Evolutionary conservation across 805 yeast species (phyloP).

Genomic region (Lachancea sp.): DNA sequence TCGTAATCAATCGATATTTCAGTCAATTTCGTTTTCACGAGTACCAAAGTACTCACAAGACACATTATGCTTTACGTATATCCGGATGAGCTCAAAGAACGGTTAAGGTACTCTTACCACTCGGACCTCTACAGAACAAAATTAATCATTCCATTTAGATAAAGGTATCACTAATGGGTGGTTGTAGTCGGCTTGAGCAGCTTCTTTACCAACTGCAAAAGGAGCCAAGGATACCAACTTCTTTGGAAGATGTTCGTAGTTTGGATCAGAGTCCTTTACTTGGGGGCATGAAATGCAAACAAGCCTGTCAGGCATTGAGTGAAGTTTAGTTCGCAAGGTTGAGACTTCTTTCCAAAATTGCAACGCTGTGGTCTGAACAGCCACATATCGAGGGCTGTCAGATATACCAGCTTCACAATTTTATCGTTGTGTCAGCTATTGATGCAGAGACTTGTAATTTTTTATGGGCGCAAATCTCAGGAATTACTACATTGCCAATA

Average conservation of each 20-base stretch:
- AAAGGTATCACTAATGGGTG: too few relatives aligned
- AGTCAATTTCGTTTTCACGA: too few relatives aligned
- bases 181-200: conserved; percentile 57
- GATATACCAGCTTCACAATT: conserved; percentile 38
- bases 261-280: conserved; percentile 36
- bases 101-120: too few relatives aligned
- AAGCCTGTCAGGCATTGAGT: conserved; percentile 36
- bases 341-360: conserved; percentile 38
- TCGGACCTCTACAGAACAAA: too few relatives aligned
- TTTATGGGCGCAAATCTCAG: conserved; percentile 37
- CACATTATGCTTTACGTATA: too few relatives aligned
- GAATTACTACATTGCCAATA: conserved; percentile 54
- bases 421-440: conserved; percentile 50
- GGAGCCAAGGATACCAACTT: conserved; percentile 17
- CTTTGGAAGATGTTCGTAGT: too few relatives aligned
- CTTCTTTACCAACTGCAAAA: conserved; percentile 36
- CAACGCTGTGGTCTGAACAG: conserved; percentile 53
- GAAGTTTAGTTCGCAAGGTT: conserved; percentile 33
- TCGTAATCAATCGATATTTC: too few relatives aligned
- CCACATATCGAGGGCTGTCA: conserved; percentile 53
- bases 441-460: conserved; percentile 46
- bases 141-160: too few relatives aligned
- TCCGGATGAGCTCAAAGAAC: too few relatives aligned
- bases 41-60: too few relatives aligned
- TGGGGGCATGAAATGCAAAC: conserved; percentile 33